Percentiles rank a stretch among this genome's conserved stretches.
phyloP scores from a whole-genome alignment of 106 monocot species.

The Allium cepa region DNA sequence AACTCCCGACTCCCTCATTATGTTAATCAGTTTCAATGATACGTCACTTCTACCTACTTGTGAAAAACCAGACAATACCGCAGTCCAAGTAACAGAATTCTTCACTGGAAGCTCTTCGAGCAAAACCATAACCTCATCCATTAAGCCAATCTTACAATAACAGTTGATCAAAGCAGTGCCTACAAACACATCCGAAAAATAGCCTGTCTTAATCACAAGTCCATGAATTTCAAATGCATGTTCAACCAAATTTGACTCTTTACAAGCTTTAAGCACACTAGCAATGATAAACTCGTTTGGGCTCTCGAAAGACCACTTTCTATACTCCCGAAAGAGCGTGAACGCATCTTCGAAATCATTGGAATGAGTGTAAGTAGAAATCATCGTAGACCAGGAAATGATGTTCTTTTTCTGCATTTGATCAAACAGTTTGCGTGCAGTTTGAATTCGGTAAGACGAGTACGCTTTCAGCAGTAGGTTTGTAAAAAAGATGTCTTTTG shows the following conservation, averaged over 20 bases:
- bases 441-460: conserved; percentile 13
- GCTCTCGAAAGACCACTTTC: conserved; percentile 14
- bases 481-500: conserved; percentile 37
- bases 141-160: conserved; percentile 45
- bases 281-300: conserved; percentile 77
- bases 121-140: conserved; percentile 43
- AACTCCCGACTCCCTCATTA: conserved; percentile 38
- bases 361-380: conserved; percentile 52
- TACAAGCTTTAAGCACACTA: conserved; percentile 60
- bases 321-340: conserved; percentile 29
- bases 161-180: conserved; percentile 45
- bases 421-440: conserved; percentile 59
- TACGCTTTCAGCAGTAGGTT: conserved; percentile 62
- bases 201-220: conserved; percentile 24
- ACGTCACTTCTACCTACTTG: conserved; percentile 34
- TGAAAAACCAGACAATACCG: conserved; percentile 54
- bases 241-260: conserved; percentile 13
- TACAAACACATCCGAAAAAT: conserved; percentile 31
- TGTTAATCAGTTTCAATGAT: conserved; percentile 40
- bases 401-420: conserved; percentile 55
- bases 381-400: conserved; percentile 68
- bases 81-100: conserved; percentile 78
- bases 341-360: conserved; percentile 24
- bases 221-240: conserved; percentile 38
- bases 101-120: conserved; percentile 47